Base-by-base conservation (phyloP, 192 early-diverging fungal genomes). In the Coemansia sp. region DNA sequence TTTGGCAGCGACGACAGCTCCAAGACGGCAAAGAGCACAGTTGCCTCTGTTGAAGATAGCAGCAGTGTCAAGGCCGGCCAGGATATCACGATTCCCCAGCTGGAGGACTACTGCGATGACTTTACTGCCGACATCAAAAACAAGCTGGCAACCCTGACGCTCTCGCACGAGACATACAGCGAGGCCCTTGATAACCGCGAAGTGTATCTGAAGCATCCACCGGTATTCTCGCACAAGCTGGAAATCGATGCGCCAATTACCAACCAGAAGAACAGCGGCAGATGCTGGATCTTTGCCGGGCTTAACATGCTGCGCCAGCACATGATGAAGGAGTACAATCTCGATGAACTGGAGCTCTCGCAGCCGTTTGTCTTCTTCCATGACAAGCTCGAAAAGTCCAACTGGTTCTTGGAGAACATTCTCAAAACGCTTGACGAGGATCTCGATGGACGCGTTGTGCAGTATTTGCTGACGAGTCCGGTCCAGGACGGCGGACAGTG, bases 261-360 rank as follows among this genome's bases (percentile, higher is more conserved):
- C 7, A 88, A 93, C 74, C 92, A 93, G 78, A 88, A 87, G 75
- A 79, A 74, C 64, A 88, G 87, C 41, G 92, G 92, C 5, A 83
- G 92, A 6, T 93, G 92, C 85, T 93, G 92, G 92, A 77, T 93
- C 55, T 93, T 93, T 84, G 92, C 92, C 14, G 91, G 87, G 61
- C 79, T 88, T 42, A 93, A 92, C 76, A 86, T 90, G 22, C 80
- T 93, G 71, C 85, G 92, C 20, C 68, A 87, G 55, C 71, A 75
- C 56, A 76, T 90, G 62, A 92, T 91, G 83, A 85, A 87, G 55
- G 85, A 90, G 86, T 89, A 89, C 71, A 91, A 91, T 25, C 65
- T 93, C 45, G 89, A 92, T 17, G 88, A 90, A 54, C 89, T 93
- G 74, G 91, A 93, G 71, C 84, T 93, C 13, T 90, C 89, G 39